phyloP scores from a whole-genome alignment of 306 rosid genomes.

The Cucurbita maxima region DNA sequence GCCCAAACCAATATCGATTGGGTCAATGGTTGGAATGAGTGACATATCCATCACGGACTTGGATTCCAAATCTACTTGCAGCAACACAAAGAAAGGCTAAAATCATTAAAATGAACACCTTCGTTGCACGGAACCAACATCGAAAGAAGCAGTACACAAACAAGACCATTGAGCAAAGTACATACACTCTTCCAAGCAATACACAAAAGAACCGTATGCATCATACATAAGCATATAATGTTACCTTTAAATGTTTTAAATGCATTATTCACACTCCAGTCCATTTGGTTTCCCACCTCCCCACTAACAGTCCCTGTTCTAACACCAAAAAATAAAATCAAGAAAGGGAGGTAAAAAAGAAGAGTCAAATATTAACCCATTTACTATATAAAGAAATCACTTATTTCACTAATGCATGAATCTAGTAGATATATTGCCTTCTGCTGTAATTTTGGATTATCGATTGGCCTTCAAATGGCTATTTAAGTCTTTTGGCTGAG shows the following conservation, averaged over 20 bases:
- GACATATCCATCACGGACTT: slow-evolving; percentile 64
- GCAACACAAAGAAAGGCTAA: slow-evolving; percentile 2
- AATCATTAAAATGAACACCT: slow-evolving; percentile 4
- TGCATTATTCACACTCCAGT: slow-evolving; percentile 50
- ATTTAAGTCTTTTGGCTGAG: background rate
- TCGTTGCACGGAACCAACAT: slow-evolving; percentile 1
- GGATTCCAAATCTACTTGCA: slow-evolving; percentile 47
- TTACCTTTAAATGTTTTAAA: slow-evolving; percentile 60
- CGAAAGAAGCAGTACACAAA: background rate
- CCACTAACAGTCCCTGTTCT: slow-evolving; percentile 29
- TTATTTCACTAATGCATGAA: background rate
- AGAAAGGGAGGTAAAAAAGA: background rate
- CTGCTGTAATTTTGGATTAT: background rate
- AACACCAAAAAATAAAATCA: slow-evolving; percentile 5
- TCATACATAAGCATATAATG: background rate
- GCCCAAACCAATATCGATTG: slow-evolving; percentile 44
- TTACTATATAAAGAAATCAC: background rate
- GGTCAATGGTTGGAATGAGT: slow-evolving; percentile 43
- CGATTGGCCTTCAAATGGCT: background rate
- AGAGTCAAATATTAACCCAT: background rate
- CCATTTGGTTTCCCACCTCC: slow-evolving; percentile 40
- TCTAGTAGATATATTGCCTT: background rate
- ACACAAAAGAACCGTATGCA: background rate
- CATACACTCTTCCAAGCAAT: background rate
- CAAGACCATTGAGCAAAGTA: background rate